A percentile compares a stretch with the other conserved stretches of the same genome.
Conservation (phyloP, 352 stramenopile genomes). For the Phytophthora citricola region DNA sequence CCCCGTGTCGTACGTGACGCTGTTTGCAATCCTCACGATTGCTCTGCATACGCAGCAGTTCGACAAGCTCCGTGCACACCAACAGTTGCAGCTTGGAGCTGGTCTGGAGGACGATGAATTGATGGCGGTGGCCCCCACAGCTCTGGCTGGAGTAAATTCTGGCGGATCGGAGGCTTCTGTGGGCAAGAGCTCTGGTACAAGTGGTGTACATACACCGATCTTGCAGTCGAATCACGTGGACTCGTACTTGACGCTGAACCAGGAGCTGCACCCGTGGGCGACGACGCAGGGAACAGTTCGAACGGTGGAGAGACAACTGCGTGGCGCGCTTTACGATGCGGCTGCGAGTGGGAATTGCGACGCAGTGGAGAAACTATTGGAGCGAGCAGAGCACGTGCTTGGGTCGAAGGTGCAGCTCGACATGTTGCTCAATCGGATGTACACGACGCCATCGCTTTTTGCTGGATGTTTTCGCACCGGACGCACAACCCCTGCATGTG, state of each 20-base stretch:
- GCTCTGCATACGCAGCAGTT: conserved; percentile 71
- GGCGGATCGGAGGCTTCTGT: conserved; percentile 4
- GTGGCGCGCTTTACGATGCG: conserved; percentile 55
- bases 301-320: conserved; percentile 56
- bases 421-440: conserved; percentile 74
- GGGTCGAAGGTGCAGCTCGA: conserved; percentile 70
- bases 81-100: conserved; percentile 67
- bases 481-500: conserved; percentile 77
- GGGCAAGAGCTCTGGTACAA: conserved; percentile 8
- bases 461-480: conserved; percentile 73
- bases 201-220: conserved; percentile 38
- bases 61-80: conserved; percentile 63
- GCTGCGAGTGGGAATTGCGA: conserved; percentile 50
- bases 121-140: conserved; percentile 32
- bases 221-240: conserved; percentile 49
- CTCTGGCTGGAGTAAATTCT: conserved; percentile 13
- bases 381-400: conserved; percentile 58
- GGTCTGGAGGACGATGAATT: conserved; percentile 59
- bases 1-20: conserved; percentile 30
- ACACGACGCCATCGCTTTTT: conserved; percentile 65
- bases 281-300: conserved; percentile 42
- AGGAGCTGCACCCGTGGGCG: conserved; percentile 44
- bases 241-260: conserved; percentile 48
- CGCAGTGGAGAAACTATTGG: conserved; percentile 51
- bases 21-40: conserved; percentile 51